Conservation (phyloP, 805 yeast species). For the Cyberlindnera xylosilytica region DNA sequence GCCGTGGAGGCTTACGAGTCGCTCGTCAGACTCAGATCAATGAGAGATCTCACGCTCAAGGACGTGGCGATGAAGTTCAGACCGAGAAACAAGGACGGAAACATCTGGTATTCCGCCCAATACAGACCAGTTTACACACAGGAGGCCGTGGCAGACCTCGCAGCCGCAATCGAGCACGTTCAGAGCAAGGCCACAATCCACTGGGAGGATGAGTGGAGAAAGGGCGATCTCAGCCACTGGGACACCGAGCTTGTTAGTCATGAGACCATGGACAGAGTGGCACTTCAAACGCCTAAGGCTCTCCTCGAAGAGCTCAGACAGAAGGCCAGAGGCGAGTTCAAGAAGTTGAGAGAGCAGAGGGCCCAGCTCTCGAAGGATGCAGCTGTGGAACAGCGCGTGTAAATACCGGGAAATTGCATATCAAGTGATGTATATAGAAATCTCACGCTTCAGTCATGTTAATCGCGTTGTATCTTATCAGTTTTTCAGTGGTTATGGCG, state of each 20-base stretch:
- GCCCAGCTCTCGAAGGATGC: background rate
- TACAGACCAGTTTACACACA: slow-evolving; percentile 88
- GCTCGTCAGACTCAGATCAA: slow-evolving; percentile 66
- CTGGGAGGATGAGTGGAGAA: slow-evolving; percentile 90
- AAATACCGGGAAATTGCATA: background rate
- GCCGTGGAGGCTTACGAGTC: slow-evolving; percentile 75
- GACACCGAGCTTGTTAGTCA: slow-evolving; percentile 54
- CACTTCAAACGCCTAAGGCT: slow-evolving; percentile 64
- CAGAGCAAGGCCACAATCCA: slow-evolving; percentile 41
- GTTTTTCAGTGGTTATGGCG: background rate
- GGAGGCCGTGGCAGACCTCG: slow-evolving; percentile 86
- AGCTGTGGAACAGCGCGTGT: slow-evolving; percentile 9
- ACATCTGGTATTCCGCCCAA: slow-evolving; percentile 83
- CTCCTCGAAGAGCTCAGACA: slow-evolving; percentile 55
- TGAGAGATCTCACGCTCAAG: slow-evolving; percentile 61
- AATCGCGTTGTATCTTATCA: too few relatives aligned
- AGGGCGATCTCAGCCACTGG: slow-evolving; percentile 81
- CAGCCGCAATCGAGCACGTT: slow-evolving; percentile 64
- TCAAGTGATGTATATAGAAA: background rate
- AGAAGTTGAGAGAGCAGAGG: slow-evolving; percentile 10
- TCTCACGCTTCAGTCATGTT: too few relatives aligned
- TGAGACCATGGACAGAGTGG: slow-evolving; percentile 48
- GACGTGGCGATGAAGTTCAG: slow-evolving; percentile 66
- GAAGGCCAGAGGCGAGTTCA: slow-evolving; percentile 27
- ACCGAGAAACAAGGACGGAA: slow-evolving; percentile 69